Conservation (phyloP, 2,329 filamentous ascomycete genomes). For the Claviceps citrina region DNA sequence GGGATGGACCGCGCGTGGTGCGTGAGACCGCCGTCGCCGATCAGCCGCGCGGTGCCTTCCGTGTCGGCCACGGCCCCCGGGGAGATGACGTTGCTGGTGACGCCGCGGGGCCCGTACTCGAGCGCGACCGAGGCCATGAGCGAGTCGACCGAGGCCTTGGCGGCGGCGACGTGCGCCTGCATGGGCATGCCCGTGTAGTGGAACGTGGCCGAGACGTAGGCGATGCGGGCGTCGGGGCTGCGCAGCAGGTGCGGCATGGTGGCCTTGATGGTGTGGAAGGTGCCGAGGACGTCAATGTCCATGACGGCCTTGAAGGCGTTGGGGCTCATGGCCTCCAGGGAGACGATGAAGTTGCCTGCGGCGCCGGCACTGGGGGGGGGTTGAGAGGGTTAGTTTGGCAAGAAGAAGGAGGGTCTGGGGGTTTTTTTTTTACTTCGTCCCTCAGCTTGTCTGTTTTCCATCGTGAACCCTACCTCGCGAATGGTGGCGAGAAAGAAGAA, state of each 20-base stretch:
- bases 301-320: conserved; percentile 95
- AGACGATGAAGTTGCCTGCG: conserved; percentile 86
- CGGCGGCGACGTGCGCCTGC: conserved; percentile 79
- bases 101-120: conserved; percentile 75
- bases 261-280: conserved; percentile 88
- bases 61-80: conserved; percentile 78
- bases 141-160: conserved; percentile 82
- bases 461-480: no score
- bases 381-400: no score
- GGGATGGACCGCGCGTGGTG: conserved; percentile 41
- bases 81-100: conserved; percentile 78
- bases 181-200: conserved; percentile 78
- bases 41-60: conserved; percentile 58
- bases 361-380: conserved; percentile 79
- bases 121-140: conserved; percentile 66
- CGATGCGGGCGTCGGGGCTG: conserved; percentile 65
- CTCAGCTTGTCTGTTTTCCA: no score
- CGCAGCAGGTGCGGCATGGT: conserved; percentile 66
- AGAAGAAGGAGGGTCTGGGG: background rate
- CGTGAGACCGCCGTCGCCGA: conserved; percentile 19
- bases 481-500: no score
- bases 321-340: conserved; percentile 62
- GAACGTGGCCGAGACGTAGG: conserved; percentile 81
- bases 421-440: background rate
- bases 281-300: conserved; percentile 88